Evolutionary conservation across 1,284 basidiomycete species (phyloP).

Genomic region (Gymnopus androsaceus): DNA sequence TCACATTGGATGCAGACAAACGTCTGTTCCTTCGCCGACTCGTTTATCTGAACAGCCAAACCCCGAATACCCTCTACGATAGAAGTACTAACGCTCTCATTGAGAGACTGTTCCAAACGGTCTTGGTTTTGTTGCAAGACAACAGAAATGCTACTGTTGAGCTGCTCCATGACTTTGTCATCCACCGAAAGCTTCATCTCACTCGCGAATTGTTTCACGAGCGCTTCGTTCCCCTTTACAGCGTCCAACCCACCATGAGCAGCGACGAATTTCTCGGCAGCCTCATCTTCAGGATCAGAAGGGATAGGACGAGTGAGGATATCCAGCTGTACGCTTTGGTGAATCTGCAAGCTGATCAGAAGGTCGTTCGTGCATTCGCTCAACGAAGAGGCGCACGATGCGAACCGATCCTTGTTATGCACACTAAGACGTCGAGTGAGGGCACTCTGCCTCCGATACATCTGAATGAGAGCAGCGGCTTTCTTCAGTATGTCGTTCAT

Average conservation of each 20-base stretch:
- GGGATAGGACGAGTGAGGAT: slow-evolving; percentile 34
- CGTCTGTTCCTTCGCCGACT: slow-evolving; percentile 35
- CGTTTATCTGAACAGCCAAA: slow-evolving; percentile 32
- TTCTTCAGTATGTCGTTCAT: slow-evolving; percentile 25
- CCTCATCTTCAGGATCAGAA: slow-evolving; percentile 35
- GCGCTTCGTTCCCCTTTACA: slow-evolving; percentile 32
- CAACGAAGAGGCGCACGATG: slow-evolving; percentile 25
- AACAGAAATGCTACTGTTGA: slow-evolving; percentile 34
- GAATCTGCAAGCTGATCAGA: slow-evolving; percentile 40
- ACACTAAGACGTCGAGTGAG: slow-evolving; percentile 36
- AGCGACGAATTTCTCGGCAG: slow-evolving; percentile 33
- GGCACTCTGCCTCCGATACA: slow-evolving; percentile 35
- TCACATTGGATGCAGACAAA: slow-evolving; percentile 41
- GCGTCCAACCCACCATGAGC: slow-evolving; percentile 36
- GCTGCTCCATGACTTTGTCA: slow-evolving; percentile 37
- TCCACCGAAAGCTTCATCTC: slow-evolving; percentile 36
- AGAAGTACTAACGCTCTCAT: slow-evolving; percentile 32
- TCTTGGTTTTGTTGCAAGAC: slow-evolving; percentile 31
- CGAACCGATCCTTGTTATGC: slow-evolving; percentile 34
- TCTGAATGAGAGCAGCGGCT: slow-evolving; percentile 31
- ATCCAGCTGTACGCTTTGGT: slow-evolving; percentile 36
- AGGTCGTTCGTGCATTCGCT: slow-evolving; percentile 37
- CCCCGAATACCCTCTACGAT: slow-evolving; percentile 36
- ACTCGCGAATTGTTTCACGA: slow-evolving; percentile 37
- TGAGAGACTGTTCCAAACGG: slow-evolving; percentile 34